phyloP scores from a whole-genome alignment of 2,329 filamentous ascomycete genomes.

The Onygenales sp. region DNA sequence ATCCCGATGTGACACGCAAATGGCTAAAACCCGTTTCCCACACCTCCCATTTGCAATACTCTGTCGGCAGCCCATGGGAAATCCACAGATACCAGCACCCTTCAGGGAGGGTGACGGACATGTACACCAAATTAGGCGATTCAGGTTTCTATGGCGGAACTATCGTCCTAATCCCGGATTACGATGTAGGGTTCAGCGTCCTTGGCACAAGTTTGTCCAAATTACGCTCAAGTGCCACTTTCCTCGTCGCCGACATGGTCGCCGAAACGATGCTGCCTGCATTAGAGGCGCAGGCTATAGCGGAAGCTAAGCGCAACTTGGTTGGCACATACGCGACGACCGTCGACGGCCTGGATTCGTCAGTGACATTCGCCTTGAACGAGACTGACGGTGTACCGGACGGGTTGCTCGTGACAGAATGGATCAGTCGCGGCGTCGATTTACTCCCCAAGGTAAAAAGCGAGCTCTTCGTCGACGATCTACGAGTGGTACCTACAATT shows the following conservation, averaged over 20 bases:
- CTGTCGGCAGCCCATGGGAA: conserved; percentile 38
- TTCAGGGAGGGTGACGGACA: conserved; percentile 16
- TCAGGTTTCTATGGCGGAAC: conserved; percentile 30
- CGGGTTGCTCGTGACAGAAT: conserved; percentile 19
- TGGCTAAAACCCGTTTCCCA: conserved; percentile 37
- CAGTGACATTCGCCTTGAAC: conserved; percentile 16
- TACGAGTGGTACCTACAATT: conserved; percentile 13
- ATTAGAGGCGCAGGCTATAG: conserved; percentile 20
- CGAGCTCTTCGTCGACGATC: conserved; percentile 9
- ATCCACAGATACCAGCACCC: conserved; percentile 17
- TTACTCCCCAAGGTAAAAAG: not conserved
- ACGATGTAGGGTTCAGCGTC: conserved; percentile 32
- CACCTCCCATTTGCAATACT: conserved; percentile 28
- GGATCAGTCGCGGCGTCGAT: conserved; percentile 17
- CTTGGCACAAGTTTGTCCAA: conserved; percentile 24
- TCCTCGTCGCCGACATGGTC: conserved; percentile 19
- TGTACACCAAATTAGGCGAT: conserved; percentile 36
- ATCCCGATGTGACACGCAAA: conserved; percentile 27
- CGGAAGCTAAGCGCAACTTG: conserved; percentile 19
- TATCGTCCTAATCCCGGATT: conserved; percentile 35
- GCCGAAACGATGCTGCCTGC: conserved; percentile 21
- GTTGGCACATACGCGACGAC: conserved; percentile 20
- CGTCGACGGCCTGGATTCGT: conserved; percentile 15
- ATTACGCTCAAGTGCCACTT: conserved; percentile 5
- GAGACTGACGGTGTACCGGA: conserved; percentile 9